Evolutionary conservation across 2,329 filamentous ascomycete species (phyloP).

Genomic region (Aureobasidium sp.): DNA sequence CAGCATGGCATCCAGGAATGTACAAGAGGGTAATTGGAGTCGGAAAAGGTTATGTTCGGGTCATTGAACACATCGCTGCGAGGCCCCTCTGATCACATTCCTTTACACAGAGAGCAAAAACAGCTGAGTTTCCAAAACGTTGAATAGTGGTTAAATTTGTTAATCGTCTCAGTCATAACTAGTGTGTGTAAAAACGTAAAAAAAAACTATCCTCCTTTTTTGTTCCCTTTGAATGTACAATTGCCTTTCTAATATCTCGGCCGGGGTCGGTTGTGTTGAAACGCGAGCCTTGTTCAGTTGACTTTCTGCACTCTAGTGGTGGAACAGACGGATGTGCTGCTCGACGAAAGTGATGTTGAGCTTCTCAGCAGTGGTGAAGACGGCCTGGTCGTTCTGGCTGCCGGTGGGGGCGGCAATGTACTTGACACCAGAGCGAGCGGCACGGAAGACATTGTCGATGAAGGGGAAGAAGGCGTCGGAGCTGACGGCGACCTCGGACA

Average conservation of each 20-base stretch:
- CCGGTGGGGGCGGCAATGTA: slow-evolving; percentile 92
- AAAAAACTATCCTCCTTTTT: neutral
- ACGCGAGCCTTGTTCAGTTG: too few species aligned
- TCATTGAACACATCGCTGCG: too few species aligned
- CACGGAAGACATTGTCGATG: slow-evolving; percentile 94
- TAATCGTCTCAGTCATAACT: slow-evolving; percentile 3
- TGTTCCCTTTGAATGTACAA: too few species aligned
- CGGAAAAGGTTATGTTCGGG: too few species aligned
- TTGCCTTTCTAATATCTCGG: too few species aligned
- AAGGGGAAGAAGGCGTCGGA: slow-evolving; percentile 99
- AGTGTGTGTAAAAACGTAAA: neutral
- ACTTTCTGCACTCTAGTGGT: slow-evolving; percentile 52
- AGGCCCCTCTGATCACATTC: too few species aligned
- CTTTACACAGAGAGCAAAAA: neutral
- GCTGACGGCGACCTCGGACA: slow-evolving; percentile 75
- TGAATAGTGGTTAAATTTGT: neutral
- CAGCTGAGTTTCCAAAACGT: neutral
- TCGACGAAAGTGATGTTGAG: slow-evolving; percentile 90
- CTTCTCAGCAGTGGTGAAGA: slow-evolving; percentile 86
- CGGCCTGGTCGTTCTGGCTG: slow-evolving; percentile 74
- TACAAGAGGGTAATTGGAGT: too few species aligned
- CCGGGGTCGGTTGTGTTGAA: too few species aligned
- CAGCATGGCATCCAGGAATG: too few species aligned
- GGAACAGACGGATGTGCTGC: slow-evolving; percentile 89
- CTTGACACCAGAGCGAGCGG: slow-evolving; percentile 79